A percentile compares a stretch with the other conserved stretches of the same genome.
These are phyloP conservation scores for Monosporascus sp. DNA, from an alignment of 2,329 filamentous ascomycete species.

Conservation along the genomic window DNA sequence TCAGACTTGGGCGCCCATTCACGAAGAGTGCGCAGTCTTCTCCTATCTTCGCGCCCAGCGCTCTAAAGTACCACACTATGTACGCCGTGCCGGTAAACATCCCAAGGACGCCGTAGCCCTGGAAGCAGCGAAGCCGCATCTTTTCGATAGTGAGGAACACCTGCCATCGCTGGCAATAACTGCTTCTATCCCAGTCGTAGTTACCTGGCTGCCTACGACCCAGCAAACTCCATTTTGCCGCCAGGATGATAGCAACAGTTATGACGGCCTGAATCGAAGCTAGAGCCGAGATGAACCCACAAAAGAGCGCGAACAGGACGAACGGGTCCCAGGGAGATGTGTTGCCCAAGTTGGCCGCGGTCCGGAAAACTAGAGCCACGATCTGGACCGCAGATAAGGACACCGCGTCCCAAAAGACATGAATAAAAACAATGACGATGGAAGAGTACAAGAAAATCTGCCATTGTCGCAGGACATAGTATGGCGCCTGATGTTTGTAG, in stretches of 20 bases:
- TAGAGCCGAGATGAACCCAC: conserved; percentile 34
- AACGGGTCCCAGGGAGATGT: conserved; percentile 25
- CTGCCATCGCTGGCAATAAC: conserved; percentile 55
- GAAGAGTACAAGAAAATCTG: conserved; percentile 46
- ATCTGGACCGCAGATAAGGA: conserved; percentile 43
- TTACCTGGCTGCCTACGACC: conserved; percentile 45
- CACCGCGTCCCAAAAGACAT: conserved; percentile 46
- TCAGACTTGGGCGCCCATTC: conserved; percentile 44
- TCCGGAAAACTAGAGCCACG: conserved; percentile 13
- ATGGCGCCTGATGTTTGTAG: conserved; percentile 44
- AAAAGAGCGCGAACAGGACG: conserved; percentile 35
- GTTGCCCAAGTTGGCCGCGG: conserved; percentile 11
- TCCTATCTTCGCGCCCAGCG: conserved; percentile 48
- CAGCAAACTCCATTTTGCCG: conserved; percentile 46
- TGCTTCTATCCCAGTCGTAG: conserved; percentile 52
- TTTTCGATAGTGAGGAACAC: conserved; percentile 46
- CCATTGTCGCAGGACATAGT: conserved; percentile 41
- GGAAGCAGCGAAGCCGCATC: conserved; percentile 44
- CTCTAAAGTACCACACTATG: conserved; percentile 47
- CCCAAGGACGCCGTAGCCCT: conserved; percentile 43
- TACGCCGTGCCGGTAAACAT: conserved; percentile 49
- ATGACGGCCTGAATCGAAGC: conserved; percentile 37
- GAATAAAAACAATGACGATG: conserved; percentile 38
- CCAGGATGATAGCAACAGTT: conserved; percentile 38
- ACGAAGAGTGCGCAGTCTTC: conserved; percentile 50